Evolutionary conservation across 192 early-diverging fungal genomes (phyloP).

Genomic region (Mortierella antarctica): DNA sequence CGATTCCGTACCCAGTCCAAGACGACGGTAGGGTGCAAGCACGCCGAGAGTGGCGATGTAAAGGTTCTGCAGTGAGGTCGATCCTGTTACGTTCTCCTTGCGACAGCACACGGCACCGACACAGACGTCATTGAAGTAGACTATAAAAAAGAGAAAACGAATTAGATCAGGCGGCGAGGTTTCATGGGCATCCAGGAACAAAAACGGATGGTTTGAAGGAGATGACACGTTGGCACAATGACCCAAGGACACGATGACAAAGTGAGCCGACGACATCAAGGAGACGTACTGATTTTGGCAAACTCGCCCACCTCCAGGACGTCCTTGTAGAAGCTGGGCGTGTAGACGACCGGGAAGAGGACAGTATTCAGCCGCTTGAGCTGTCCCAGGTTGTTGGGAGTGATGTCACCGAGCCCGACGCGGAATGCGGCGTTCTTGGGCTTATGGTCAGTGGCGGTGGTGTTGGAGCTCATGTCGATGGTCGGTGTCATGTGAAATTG

Average conservation of each 20-base stretch:
- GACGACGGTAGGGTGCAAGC: constrained; percentile 82
- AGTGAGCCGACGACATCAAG: neutral
- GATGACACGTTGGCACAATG: too few species aligned
- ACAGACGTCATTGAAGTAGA: constrained; percentile 71
- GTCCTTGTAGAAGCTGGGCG: constrained; percentile 80
- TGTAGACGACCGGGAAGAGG: constrained; percentile 91
- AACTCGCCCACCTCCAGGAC: constrained; percentile 75
- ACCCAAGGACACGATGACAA: neutral
- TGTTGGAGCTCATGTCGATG: constrained; percentile 28
- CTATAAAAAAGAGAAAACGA: constrained; percentile 47
- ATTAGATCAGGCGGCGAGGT: neutral
- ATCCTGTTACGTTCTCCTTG: constrained; percentile 66
- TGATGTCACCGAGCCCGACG: constrained; percentile 64
- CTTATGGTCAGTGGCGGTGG: constrained; percentile 13
- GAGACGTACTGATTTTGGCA: constrained; percentile 70
- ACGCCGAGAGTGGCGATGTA: constrained; percentile 94
- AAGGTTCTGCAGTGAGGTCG: constrained; percentile 54
- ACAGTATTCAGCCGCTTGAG: constrained; percentile 78
- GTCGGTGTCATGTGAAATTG: constrained; percentile 37
- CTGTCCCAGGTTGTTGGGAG: constrained; percentile 71
- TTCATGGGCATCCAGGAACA: neutral
- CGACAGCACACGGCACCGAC: constrained; percentile 91
- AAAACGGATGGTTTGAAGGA: neutral
- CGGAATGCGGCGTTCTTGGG: constrained; percentile 42
- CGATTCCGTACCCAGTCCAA: constrained; percentile 73